Evolutionary conservation across 129 eudicot genomes (phyloP), one percentile per base, ranked within the genome.

Genomic region (Escallonia rubra): DNA sequence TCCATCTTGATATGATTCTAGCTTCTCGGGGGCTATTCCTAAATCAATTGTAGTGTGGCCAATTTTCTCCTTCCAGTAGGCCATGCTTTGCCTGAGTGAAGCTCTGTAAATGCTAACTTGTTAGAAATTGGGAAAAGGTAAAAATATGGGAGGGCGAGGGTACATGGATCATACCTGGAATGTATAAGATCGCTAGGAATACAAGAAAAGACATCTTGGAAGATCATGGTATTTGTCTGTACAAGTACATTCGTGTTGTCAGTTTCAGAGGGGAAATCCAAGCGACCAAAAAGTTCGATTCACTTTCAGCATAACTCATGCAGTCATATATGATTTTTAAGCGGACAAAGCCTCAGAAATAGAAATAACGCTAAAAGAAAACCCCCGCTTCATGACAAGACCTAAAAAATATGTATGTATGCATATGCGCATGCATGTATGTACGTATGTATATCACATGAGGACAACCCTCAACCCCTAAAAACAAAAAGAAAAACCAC

Each of bases 191-290:
- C 95, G 62, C 84, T 93, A 5, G 99, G 99, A 76, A 93, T 84
- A 76, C 99, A 93, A 51, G 95, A 75, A 72, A 93, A 89, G 42
- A 86, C 99, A 61, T 93, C 99, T 84, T 93, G 99, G 87, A 89
- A 93, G 80, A 93, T 93, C 91, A 84, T 89, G 23, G 93, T 89
- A 62, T 93, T 93, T 60, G 86, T 85, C 99, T 93, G 96, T 71
- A 50, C 78, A 65, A 48, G 34, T 23, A 23, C 34, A 23, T 23
- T 23, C 34, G 34, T 44, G 34, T 23, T 23, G 34, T 23, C 1
- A 23, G 34, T 23, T 23, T 1, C 34, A 23, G 34, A 23, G 34
- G 34, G 34, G 1, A 23, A 23, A 23, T 23, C 34, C 34, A 23
- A 23, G 34, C 34, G 34, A 23, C 34, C 34, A 1, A 23, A 23